Evolutionary conservation across 805 yeast genomes (phyloP).

Genomic region (Diddensiella transvaalensis): DNA sequence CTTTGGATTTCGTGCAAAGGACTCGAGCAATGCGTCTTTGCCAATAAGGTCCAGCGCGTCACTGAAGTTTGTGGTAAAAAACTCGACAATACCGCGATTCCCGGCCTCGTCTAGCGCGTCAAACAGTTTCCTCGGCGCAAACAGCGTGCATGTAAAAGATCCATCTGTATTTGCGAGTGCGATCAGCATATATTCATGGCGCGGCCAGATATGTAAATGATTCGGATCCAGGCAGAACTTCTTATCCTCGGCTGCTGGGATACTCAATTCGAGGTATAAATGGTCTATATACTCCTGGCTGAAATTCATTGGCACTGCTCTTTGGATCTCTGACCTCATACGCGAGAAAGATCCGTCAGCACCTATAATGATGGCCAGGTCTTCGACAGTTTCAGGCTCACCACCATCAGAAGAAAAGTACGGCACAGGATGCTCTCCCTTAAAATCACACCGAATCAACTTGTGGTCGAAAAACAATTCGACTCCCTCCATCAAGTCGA

Average conservation of each 20-base stretch:
- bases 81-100: conserved; percentile 42
- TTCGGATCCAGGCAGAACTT: conserved; percentile 59
- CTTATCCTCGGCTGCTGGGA: conserved; percentile 51
- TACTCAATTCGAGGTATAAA: conserved; percentile 75
- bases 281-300: conserved; percentile 77
- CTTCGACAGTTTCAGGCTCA: conserved; percentile 21
- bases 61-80: conserved; percentile 61
- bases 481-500: conserved; percentile 47
- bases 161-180: conserved; percentile 84
- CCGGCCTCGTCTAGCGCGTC: conserved; percentile 44
- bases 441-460: conserved; percentile 42
- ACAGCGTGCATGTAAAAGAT: conserved; percentile 84
- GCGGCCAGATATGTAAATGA: conserved; percentile 91
- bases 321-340: conserved; percentile 65
- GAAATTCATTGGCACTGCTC: conserved; percentile 62
- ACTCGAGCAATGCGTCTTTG: conserved; percentile 44
- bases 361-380: conserved; percentile 66
- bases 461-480: conserved; percentile 53
- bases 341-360: conserved; percentile 83
- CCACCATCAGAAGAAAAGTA: conserved; percentile 22
- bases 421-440: conserved; percentile 21
- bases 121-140: conserved; percentile 71
- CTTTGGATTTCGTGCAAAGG: conserved; percentile 59
- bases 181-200: conserved; percentile 80
- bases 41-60: conserved; percentile 76